A percentile compares a stretch with the other conserved stretches of the same genome.
Conservation (phyloP, 2,329 filamentous ascomycete species). For the Ophiostoma pallidulum region DNA sequence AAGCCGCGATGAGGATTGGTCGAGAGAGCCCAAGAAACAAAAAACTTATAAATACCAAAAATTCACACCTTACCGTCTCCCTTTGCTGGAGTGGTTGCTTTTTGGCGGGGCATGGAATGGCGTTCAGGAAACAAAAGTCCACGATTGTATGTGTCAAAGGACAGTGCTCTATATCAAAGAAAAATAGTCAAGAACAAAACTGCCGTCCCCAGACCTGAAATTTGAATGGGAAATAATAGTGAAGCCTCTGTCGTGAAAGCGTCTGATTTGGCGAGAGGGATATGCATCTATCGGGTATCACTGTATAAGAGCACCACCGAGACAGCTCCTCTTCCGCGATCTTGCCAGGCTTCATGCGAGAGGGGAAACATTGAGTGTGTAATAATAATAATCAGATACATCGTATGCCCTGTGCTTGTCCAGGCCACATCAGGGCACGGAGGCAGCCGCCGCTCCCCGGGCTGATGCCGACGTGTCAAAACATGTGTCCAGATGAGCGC, state of each 20-base stretch:
- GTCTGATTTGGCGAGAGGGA: no score
- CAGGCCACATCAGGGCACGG: no score
- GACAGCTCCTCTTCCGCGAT: no score
- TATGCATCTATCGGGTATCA: no score
- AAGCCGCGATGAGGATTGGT: conserved; percentile 2
- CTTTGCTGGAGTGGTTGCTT: conserved; percentile 3
- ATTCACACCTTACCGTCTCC: neutral
- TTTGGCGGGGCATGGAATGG: conserved; percentile 24
- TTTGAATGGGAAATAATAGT: neutral
- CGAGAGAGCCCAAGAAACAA: neutral
- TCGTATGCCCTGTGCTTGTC: no score
- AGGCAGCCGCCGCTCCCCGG: no score
- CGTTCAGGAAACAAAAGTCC: conserved; percentile 29
- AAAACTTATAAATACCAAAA: conserved; percentile 6
- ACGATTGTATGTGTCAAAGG: conserved; percentile 11
- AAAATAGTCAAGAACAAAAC: conserved; percentile 11
- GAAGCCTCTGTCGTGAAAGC: no score
- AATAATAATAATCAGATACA: no score
- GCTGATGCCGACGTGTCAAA: no score
- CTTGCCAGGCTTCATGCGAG: no score
- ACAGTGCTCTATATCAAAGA: conserved; percentile 12
- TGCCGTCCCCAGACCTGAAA: conserved; percentile 2
- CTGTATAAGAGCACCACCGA: no score
- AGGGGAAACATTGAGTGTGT: no score
- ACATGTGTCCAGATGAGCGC: neutral